Conservation (phyloP, 495 filamentous ascomycete genomes). For the Penicillium longicatenatum region DNA sequence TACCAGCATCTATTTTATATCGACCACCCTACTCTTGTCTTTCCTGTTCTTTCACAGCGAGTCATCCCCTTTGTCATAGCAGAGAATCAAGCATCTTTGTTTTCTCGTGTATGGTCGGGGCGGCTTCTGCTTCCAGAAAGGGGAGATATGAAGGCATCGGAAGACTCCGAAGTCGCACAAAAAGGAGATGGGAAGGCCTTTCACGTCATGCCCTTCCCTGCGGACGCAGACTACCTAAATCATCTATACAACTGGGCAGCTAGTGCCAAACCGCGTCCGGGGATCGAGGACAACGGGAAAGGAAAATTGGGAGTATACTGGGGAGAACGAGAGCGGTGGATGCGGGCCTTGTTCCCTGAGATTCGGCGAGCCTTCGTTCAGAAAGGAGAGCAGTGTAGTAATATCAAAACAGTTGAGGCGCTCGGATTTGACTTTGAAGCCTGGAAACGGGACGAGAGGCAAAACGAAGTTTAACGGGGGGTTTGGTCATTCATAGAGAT, state of each 20-base stretch:
- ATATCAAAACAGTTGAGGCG: constrained; percentile 52
- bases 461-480: not conserved
- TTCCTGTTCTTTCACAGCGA: constrained; percentile 73
- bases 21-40: constrained; percentile 74
- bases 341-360: constrained; percentile 51
- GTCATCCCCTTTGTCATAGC: constrained; percentile 81
- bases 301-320: constrained; percentile 69
- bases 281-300: constrained; percentile 46
- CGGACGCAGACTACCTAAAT: constrained; percentile 81
- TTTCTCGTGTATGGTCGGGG: constrained; percentile 75
- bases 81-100: constrained; percentile 75
- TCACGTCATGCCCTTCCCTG: constrained; percentile 68
- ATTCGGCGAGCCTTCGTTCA: constrained; percentile 59
- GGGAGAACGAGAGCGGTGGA: constrained; percentile 67
- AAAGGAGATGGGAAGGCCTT: constrained; percentile 56
- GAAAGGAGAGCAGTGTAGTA: constrained; percentile 44
- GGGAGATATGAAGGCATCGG: constrained; percentile 69
- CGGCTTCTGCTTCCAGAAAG: constrained; percentile 61
- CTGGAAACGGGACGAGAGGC: constrained; percentile 30
- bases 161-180: constrained; percentile 39
- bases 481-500: not conserved
- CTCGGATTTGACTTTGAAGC: constrained; percentile 62
- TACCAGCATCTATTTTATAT: constrained; percentile 81
- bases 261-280: constrained; percentile 40
- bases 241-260: constrained; percentile 62